Evolutionary conservation across 2,329 filamentous ascomycete species (phyloP), one percentile per base, ranked within the genome.

Genomic region (Magnaporthiopsis rhizophila): DNA sequence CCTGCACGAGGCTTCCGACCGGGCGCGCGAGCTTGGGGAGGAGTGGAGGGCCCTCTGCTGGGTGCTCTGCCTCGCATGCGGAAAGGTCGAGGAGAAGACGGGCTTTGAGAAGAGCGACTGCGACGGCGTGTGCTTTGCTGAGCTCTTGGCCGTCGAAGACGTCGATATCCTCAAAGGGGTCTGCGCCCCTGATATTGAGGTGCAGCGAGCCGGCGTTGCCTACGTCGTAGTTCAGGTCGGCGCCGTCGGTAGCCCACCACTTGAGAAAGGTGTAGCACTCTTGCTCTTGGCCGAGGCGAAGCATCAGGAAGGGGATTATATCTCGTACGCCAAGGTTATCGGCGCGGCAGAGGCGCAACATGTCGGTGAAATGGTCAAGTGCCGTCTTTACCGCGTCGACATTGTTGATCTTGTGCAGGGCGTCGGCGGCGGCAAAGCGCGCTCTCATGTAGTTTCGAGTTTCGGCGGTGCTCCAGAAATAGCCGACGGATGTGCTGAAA

Each of bases 261-360:
- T 80, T 82, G 68, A 81, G 45, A 64, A 81, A 81, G 67, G 80
- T 77, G 67, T 81, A 81, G 69, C 72, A 74, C 58, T 74, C 72
- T 64, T 76, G 74, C 58, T 75, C 74, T 34, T 66, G 67, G 34
- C 67, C 73, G 8, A 75, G 69, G 30, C 71, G 72, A 45, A 76
- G 69, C 59, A 72, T 61, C 28, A 74, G 68, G 26, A 56, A 60
- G 7, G 65, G 65, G 12, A 66, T 58, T 53, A 68, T 60, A 58
- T 64, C 62, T 59, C 68, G 68, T 62, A 61, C 6, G 32, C 62
- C 62, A 57, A 68, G 50, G 61, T 62, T 66, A 62, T 68, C 67
- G 4, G 5, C n/a, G n/a, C 58, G 65, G 61, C 58, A 62, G 50
- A 66, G 64, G 38, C 64, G 65, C 13, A 66, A 56, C 65, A 66